Evolutionary conservation across 116 monocot species (phyloP), one percentile per base, ranked within the genome.

Genomic region (Trichopus zeylanicus): DNA sequence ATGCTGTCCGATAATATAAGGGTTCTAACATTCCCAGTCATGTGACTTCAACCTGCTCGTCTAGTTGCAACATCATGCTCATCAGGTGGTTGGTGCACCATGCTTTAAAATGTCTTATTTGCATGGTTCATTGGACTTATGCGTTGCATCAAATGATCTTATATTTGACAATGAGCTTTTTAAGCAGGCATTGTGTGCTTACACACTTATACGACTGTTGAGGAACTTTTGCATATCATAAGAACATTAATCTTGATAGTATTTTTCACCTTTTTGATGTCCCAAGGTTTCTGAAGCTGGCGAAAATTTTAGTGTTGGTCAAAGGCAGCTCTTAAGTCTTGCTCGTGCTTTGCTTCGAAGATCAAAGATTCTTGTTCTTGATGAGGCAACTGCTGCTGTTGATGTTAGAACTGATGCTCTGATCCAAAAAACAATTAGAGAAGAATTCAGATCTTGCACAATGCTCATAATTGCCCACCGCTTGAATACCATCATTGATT

Each of bases 361-460:
- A 66, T 75, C 91, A 48, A 97, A 97, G 51, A 91, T 97, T 84
- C 84, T 97, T 59, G 95, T 97, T 71, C 81, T 97, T 48, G 95
- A 97, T 78, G 95, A 97, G 73, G 95, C 95, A 71, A 97, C 95
- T 55, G 95, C 95, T 65, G 95, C 95, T 49, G 95, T 97, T 31
- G 95, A 97, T 84, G 95, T 97, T 39, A 57, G 84, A 79, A 97
- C 95, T 26, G 95, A 97, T 75, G 83, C 95, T 65, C 79, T 97
- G 53, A 97, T 97, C 69, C 95, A 97, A 58, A 97, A 84, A 70
- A 97, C 95, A 30, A 97, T 97, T 26, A 73, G 95, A 63, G 91
- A 91, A 62, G 95, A 97, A 69, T 97, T 97, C 71, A 90, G 84
- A 42, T 84, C 77, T 16, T 97, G 95, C 67, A 90, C 95, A 12